Evolutionary conservation across 352 stramenopile species (phyloP), one percentile per base, ranked within the genome.

Genomic region (Detonula confervacea): DNA sequence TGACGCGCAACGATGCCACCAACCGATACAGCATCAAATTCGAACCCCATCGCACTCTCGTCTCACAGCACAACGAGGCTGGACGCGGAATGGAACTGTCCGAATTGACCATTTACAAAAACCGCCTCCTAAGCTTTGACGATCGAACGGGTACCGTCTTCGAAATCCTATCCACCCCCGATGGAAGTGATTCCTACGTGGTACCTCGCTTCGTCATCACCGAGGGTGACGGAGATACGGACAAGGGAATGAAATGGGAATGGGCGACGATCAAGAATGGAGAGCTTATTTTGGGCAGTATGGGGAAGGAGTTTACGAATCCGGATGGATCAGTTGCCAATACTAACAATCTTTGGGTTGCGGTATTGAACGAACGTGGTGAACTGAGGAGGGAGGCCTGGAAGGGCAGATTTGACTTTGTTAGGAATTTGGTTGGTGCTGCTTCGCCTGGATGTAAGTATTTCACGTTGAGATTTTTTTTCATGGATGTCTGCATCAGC

Each of bases 221-320:
- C 87, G 97, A 99, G 88, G 97, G 97, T 68, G 93, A 98, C 64
- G 97, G 97, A 5, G 82, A 97, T 27, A 96, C 95, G 11, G 94
- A 96, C 60, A 99, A 99, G 89, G 97, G 97, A 14, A 98, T 99
- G 93, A 99, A 99, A 84, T 97, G 87, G 87, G 97, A 99, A 89
- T 99, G 97, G 97, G 95, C 96, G 2, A 99, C 97, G 0, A 96
- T 99, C 66, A 99, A 99, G 86, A 96, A 99, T 86, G 96, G 92
- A 35, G 95, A 98, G 83, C 89, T 99, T n/a, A 97, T 96, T 70
- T 96, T 99, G 85, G 97, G 97, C 47, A 98, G 73, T 54, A 93
- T 94, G 87, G 89, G 89, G 0, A 94, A 94, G 62, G 87, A 94
- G 69, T 94, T 87, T 63, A 94, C 89, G 0, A 72, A 76, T 92